Percentiles rank a stretch among this genome's conserved stretches.
Evolutionary conservation across 192 early-diverging fungal species (phyloP).

Genomic region (Funneliformis mosseae): DNA sequence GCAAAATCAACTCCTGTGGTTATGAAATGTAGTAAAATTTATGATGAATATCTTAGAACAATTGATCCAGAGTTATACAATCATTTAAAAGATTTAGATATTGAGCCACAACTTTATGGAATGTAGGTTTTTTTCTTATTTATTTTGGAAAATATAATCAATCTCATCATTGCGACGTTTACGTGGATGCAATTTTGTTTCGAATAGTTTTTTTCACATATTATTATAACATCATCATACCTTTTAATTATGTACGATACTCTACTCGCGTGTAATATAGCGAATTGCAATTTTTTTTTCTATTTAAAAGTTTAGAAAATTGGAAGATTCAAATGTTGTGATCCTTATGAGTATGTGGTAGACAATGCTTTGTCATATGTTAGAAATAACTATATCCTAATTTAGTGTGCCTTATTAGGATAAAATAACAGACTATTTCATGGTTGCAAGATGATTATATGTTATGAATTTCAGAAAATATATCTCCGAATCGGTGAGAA

Average conservation of each 20-base stretch:
- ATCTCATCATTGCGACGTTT: not conserved
- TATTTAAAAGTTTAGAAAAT: not conserved
- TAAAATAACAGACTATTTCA: too few relatives aligned
- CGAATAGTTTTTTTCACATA: not conserved
- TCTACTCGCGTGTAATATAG: too few relatives aligned
- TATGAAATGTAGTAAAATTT: slow-evolving; percentile 67
- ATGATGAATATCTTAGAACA: slow-evolving; percentile 66
- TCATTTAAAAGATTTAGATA: slow-evolving; percentile 72
- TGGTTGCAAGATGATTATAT: too few relatives aligned
- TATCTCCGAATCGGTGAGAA: not conserved
- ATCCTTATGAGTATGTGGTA: not conserved
- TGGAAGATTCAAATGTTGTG: not conserved
- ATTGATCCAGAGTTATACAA: slow-evolving; percentile 73
- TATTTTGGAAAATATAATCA: not conserved
- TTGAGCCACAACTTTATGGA: slow-evolving; percentile 95
- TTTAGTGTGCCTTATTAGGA: too few relatives aligned
- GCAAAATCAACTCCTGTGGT: slow-evolving; percentile 71
- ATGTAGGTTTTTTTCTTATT: slow-evolving; percentile 56
- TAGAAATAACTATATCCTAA: too few relatives aligned
- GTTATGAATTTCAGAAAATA: too few relatives aligned
- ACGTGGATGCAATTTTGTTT: too few relatives aligned
- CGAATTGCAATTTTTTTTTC: not conserved
- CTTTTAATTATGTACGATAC: not conserved
- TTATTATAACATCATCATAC: not conserved
- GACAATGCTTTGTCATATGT: not conserved